Conservation (phyloP, 2,329 filamentous ascomycete genomes). For the Passalora sequoiae region DNA sequence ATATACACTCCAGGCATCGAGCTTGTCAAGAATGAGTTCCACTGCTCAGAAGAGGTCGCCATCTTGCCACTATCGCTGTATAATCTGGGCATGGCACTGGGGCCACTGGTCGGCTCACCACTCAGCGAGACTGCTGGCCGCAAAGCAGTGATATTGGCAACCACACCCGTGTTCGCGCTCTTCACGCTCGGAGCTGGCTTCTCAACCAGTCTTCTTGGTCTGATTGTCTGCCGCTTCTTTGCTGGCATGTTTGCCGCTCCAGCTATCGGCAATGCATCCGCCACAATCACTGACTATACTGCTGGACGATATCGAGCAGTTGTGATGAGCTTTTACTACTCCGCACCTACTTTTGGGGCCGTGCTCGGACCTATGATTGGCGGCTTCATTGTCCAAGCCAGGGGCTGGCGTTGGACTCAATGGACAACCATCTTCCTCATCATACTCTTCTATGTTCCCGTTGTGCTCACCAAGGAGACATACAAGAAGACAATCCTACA, state of each 20-base stretch:
- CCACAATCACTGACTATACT: constrained; percentile 33
- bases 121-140: constrained; percentile 37
- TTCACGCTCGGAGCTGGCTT: constrained; percentile 35
- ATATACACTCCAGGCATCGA: constrained; percentile 29
- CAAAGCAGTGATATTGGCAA: constrained; percentile 34
- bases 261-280: constrained; percentile 29
- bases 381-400: constrained; percentile 28
- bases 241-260: constrained; percentile 43
- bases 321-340: constrained; percentile 28
- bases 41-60: constrained; percentile 29
- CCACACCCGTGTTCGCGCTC: constrained; percentile 34
- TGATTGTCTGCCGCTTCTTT: constrained; percentile 40
- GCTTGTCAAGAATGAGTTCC: constrained; percentile 23
- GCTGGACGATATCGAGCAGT: constrained; percentile 26
- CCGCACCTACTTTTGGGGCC: constrained; percentile 28
- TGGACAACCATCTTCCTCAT: constrained; percentile 32
- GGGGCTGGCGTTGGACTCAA: constrained; percentile 36
- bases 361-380: constrained; percentile 40
- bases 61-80: constrained; percentile 36
- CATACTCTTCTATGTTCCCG: constrained; percentile 28
- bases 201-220: constrained; percentile 18
- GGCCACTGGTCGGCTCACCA: constrained; percentile 35
- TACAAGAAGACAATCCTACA: constrained; percentile 34
- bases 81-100: constrained; percentile 36
- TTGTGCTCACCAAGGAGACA: constrained; percentile 28